phyloP scores from a whole-genome alignment of 2,329 filamentous ascomycete species.

The Penicillium sclerotigenum region DNA sequence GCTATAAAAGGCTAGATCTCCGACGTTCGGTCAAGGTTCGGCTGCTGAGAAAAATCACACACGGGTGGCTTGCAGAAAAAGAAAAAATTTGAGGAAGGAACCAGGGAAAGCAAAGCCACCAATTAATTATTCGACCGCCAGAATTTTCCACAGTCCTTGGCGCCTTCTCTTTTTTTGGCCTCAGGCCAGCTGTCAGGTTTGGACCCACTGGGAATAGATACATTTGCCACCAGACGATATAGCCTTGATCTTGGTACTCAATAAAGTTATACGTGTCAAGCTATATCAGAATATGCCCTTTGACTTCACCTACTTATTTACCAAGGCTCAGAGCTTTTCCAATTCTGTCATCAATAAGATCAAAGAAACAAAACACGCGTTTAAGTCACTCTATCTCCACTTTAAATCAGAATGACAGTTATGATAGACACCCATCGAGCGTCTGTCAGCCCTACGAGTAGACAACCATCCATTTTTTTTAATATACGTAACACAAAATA shows the following conservation, averaged over 20 bases:
- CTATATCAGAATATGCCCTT: neutral
- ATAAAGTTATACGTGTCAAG: neutral
- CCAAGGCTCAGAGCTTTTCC: fast-evolving
- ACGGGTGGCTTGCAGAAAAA: neutral
- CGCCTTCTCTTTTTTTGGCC: neutral
- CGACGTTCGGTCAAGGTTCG: neutral
- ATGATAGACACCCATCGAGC: neutral
- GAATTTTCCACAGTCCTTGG: slow-evolving; percentile 1
- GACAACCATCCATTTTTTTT: neutral
- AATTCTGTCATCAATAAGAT: neutral
- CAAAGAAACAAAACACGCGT: slow-evolving; percentile 1
- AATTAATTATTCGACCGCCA: neutral
- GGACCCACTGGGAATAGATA: neutral
- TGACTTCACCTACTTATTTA: fast-evolving
- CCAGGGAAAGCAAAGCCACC: neutral
- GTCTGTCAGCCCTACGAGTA: neutral
- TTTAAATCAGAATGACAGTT: neutral
- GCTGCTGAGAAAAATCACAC: neutral
- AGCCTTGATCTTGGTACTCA: neutral
- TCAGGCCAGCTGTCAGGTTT: neutral
- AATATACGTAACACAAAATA: neutral
- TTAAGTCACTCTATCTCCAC: slow-evolving; percentile 3
- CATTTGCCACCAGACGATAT: neutral
- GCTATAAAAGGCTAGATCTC: neutral
- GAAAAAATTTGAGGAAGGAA: neutral